phyloP scores from a whole-genome alignment of 768 basidiomycete genomes.

The Tubosaeta sp. region DNA sequence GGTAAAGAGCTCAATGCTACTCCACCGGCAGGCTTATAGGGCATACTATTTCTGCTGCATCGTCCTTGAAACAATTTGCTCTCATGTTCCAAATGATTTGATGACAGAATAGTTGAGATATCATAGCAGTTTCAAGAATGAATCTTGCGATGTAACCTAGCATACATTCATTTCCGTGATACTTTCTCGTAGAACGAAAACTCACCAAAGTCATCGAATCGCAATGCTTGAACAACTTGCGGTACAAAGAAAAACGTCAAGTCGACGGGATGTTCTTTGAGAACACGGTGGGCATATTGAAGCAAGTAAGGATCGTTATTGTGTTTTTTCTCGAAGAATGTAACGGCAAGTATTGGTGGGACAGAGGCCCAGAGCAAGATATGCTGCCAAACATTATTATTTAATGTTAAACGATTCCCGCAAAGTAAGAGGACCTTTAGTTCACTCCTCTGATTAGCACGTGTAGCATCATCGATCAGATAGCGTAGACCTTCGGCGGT shows the following conservation, averaged over 20 bases:
- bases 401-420: not conserved
- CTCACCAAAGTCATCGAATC: slow-evolving; percentile 83
- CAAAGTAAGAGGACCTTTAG: slow-evolving; percentile 55
- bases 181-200: not conserved
- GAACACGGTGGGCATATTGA: slow-evolving; percentile 94
- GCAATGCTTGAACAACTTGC: slow-evolving; percentile 94
- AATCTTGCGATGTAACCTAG: slow-evolving; percentile 91
- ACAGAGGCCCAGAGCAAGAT: slow-evolving; percentile 87
- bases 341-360: slow-evolving; percentile 75
- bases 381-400: slow-evolving; percentile 47
- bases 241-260: slow-evolving; percentile 99
- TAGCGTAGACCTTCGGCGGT: slow-evolving; percentile 78
- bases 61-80: slow-evolving; percentile 94
- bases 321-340: slow-evolving; percentile 83
- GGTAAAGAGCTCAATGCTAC: not conserved
- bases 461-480: slow-evolving; percentile 71
- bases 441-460: slow-evolving; percentile 55
- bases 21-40: not conserved
- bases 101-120: slow-evolving; percentile 97
- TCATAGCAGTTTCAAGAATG: slow-evolving; percentile 95
- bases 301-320: slow-evolving; percentile 79
- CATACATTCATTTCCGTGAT: not conserved
- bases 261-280: slow-evolving; percentile 92
- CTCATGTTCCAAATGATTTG: slow-evolving; percentile 99
- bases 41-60: slow-evolving; percentile 75